Conservation (phyloP, 140 eudicot species). For the Bidens hawaiensis region DNA sequence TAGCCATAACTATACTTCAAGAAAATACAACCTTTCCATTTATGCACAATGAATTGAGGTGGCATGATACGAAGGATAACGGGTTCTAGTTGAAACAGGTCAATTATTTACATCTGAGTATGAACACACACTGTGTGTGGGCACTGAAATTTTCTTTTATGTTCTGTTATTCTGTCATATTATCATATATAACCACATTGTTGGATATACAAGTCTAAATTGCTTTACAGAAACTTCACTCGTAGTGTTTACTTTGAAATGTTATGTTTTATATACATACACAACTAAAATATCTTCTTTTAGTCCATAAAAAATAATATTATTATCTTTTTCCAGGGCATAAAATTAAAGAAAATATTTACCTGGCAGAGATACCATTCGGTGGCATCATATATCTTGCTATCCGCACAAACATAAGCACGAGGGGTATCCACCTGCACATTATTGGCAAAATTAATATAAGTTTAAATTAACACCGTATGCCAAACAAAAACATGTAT, state of each 20-base stretch:
- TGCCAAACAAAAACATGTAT: conserved; percentile 8
- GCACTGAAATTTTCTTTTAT: background rate
- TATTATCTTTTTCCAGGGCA: background rate
- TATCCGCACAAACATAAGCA: conserved; percentile 92
- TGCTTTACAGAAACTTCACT: background rate
- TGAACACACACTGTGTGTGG: too few species aligned
- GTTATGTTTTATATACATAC: background rate
- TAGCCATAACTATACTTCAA: too few species aligned
- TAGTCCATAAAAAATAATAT: background rate
- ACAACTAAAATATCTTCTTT: background rate
- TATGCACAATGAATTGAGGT: background rate
- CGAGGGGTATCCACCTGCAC: conserved; percentile 79
- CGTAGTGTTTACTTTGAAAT: background rate
- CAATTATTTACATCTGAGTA: background rate
- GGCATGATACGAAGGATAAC: background rate
- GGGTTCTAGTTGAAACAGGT: background rate
- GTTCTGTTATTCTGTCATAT: background rate
- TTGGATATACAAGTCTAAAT: background rate
- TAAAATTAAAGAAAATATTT: background rate
- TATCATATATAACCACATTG: background rate
- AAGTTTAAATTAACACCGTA: background rate
- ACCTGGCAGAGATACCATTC: conserved; percentile 99
- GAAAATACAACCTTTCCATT: background rate
- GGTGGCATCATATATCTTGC: conserved; percentile 86
- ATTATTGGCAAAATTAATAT: background rate